phyloP scores from a whole-genome alignment of 1,284 basidiomycete species.

The Fomitiporia mediterranea region DNA sequence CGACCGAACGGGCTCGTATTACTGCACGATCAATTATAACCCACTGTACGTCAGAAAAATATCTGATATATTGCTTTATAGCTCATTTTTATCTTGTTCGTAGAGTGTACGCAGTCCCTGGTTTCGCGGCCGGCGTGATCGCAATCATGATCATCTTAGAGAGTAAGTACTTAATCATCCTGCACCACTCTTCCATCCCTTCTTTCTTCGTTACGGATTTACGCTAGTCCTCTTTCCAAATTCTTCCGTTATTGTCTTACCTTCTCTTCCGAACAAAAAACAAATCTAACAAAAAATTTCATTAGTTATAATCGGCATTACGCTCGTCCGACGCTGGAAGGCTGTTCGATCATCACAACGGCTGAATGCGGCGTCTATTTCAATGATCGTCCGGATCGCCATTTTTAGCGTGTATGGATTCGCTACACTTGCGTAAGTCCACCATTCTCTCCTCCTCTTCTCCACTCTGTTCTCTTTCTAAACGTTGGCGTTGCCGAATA shows the following conservation, averaged over 20 bases:
- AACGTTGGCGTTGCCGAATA: neutral
- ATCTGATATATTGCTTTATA: neutral
- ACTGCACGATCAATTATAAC: constrained; percentile 15
- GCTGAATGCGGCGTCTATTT: constrained; percentile 11
- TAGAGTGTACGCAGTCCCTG: constrained; percentile 11
- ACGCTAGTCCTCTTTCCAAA: neutral
- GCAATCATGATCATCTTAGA: constrained; percentile 18
- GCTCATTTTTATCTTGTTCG: no score
- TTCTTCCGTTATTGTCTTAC: neutral
- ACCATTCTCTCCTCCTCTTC: neutral
- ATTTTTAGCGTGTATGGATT: constrained; percentile 18
- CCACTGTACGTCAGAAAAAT: constrained; percentile 4
- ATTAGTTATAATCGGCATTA: constrained; percentile 13
- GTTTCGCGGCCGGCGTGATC: constrained; percentile 16
- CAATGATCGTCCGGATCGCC: constrained; percentile 17
- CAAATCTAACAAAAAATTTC: no score
- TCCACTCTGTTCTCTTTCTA: neutral
- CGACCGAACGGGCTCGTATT: constrained; percentile 12
- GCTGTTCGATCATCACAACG: constrained; percentile 2
- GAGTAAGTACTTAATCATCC: constrained; percentile 2
- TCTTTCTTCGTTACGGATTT: neutral
- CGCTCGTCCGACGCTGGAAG: constrained; percentile 14
- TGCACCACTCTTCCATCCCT: neutral
- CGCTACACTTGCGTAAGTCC: constrained; percentile 14
- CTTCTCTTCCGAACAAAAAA: neutral